Evolutionary conservation across 768 basidiomycete genomes (phyloP), one percentile per base, ranked within the genome.

Genomic region (Kwoniella shandongensis): DNA sequence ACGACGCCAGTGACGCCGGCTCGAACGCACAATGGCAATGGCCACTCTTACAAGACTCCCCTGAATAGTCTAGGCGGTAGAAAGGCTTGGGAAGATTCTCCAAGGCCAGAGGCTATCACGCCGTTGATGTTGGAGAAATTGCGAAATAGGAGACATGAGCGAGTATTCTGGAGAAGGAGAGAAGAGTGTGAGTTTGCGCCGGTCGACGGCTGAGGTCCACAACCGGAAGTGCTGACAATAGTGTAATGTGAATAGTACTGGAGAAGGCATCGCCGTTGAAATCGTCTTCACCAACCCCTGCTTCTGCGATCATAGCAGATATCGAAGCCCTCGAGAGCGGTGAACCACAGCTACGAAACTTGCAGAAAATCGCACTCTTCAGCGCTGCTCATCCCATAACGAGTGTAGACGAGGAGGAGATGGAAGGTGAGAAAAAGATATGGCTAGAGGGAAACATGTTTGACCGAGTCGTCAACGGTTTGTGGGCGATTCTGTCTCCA

Each of bases 121-220:
- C 78, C 84, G n/a, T 82, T 84, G 17, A 76, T 91, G 67, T 77
- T 89, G 65, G 85, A 88, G 62, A 84, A 85, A 20, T 57, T 77
- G 56, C 83, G 86, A 58, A 85, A 83, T 51, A 80, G 82, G 61
- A 85, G 81, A 58, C 83, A 85, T 65, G 86, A 88, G 67, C 85
- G 83, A 20, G 83, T 83, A 6, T 93, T 91, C 91, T 92, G 91
- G 90, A 72, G 84, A 60, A 89, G 88, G 72, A 81, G 87, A 62
- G 85, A 83, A 73, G 79, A 82, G 39, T 76, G 90, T 92, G 71
- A 73, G 84, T 83, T n/a, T n/a, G n/a, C n/a, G n/a, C n/a, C 39
- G 39, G 20, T 22, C 20, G 42, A 13, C 42, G 42, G 20, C 42
- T 12, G 20, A 13, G 10, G 8, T 22, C 12, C 36, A 22, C 10